phyloP scores from a whole-genome alignment of 768 basidiomycete species.

The Hericium coralloides region DNA sequence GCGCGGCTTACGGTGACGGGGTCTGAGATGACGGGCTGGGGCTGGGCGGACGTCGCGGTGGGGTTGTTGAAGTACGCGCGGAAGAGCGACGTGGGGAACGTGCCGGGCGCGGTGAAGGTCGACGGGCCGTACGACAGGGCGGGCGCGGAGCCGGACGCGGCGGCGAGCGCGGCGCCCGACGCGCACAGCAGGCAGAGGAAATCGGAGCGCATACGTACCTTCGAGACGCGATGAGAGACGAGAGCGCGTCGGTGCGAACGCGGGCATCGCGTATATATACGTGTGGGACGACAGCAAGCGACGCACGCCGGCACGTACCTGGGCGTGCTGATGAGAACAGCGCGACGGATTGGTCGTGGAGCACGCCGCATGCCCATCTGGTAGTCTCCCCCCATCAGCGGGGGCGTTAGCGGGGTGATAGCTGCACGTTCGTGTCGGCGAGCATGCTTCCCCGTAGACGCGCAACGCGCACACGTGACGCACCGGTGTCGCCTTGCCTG shows the following conservation, averaged over 20 bases:
- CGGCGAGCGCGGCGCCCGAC: not conserved
- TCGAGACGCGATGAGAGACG: not conserved
- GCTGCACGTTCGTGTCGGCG: too few species aligned
- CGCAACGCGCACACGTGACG: too few species aligned
- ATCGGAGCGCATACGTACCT: not conserved
- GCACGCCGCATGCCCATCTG: too few species aligned
- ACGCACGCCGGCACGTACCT: not conserved
- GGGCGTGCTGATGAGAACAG: not conserved
- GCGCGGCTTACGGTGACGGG: conserved; percentile 43
- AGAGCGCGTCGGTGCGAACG: not conserved
- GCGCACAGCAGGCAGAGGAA: not conserved
- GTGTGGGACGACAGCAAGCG: conserved; percentile 3
- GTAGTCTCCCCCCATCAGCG: too few species aligned
- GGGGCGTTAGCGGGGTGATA: too few species aligned
- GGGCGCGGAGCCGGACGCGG: not conserved
- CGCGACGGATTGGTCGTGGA: not conserved
- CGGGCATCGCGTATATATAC: conserved; percentile 1
- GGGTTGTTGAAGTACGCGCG: conserved; percentile 63
- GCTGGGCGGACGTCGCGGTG: conserved; percentile 62
- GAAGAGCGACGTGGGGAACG: conserved; percentile 59
- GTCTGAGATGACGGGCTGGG: conserved; percentile 71
- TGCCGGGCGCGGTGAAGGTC: conserved; percentile 49
- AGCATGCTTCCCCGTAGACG: too few species aligned
- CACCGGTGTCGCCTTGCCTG: too few species aligned
- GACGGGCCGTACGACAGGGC: conserved; percentile 24